Base-by-base conservation (phyloP, 1,139 yeast genomes). In the Blastobotrys persicus region DNA sequence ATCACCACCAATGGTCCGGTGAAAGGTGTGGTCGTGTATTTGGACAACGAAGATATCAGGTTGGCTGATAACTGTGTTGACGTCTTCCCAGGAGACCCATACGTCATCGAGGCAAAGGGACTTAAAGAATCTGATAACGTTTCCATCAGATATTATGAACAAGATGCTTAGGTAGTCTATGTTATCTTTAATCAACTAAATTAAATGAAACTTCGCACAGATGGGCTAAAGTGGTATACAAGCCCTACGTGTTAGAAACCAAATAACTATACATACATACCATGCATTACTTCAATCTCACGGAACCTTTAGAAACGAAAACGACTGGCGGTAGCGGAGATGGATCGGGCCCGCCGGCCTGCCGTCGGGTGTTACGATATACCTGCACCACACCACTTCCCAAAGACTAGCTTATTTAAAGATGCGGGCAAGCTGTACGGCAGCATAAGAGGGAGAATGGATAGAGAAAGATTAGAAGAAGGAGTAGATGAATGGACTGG, bases 51-150 rank as follows among this genome's bases (percentile, higher is more conserved):
- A 14, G 43, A 44, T n/a, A 19, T 23, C 16, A 46, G 51, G 4
- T 54, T 60, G 16, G 66, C 64, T 1, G 79, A 75, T 55, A 76
- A 75, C 54, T 78, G 77, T 12, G 63, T 75, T 50, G 79, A 75
- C 53, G 52, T 75, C 38, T 72, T 74, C 57, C 78, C 78, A 0
- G 68, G 68, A 2, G 72, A 71, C 19, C 47, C 46, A 2, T 55
- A 55, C 26, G 50, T 51, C 11, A 59, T 67, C 6, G 32, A 17
- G 26, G 52, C 50, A 11, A 14, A 19, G 13, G 45, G 45, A n/a
- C 14, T 49, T 13, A 34, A 12, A 16, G 38, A 42, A 13, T 31
- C 44, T 17, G 44, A 39, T 16, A 14, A 32, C 5, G 28, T 20
- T n/a, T 26, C n/a, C 12, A 26, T 39, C 16, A 31, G 45, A 17